Base-by-base conservation (phyloP, 2,329 filamentous ascomycete species). In the Cytospora piceae region DNA sequence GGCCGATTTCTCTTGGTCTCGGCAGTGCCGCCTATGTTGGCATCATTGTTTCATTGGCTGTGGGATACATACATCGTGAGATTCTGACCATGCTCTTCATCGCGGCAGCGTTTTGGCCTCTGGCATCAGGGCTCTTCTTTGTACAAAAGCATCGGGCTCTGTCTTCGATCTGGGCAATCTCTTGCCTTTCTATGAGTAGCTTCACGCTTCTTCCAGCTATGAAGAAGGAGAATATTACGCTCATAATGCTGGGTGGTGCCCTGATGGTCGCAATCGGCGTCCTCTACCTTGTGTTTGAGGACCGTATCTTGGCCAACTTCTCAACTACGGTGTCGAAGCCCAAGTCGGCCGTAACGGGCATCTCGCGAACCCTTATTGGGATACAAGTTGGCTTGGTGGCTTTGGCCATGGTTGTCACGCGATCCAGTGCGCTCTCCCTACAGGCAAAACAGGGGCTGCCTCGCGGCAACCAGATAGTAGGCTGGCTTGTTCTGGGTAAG, bases 31-130 rank as follows among this genome's bases (percentile, higher is more conserved):
- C 86, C 8, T 97, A 93, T 73, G 75, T 97, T 62, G 89, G 82
- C 9, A 81, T 97, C 11, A 84, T 99, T 29, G 86, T 94, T 75
- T 92, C 90, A 61, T 82, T 99, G 75, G 93, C 95, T 27, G 83
- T 96, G 78, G 94, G 93, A 59, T 99, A 99, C 75, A 96, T 96
- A 64, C 85, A 94, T 71, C 89, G 95, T 51, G 90, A 97, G 73
- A 87, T 98, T 29, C 90, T 96, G 71, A 97, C 94, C 0, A 80
- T 87, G 0, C 86, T 94, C 64, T 99, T 94, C 73, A 72, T 94
- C 31, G 70, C 94, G 4, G 93, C 87, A 4, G 86, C 89, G 0
- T 82, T 91, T 53, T 99, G 94, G 91, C 95, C 95, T 0, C 71
- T 84, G 0, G 81, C 87, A 0, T 91, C 95, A 70, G 94, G 95